A percentile compares a stretch with the other conserved stretches of the same genome.
Conservation (phyloP, 2,329 filamentous ascomycete species). For the Aspergillus sp. region DNA sequence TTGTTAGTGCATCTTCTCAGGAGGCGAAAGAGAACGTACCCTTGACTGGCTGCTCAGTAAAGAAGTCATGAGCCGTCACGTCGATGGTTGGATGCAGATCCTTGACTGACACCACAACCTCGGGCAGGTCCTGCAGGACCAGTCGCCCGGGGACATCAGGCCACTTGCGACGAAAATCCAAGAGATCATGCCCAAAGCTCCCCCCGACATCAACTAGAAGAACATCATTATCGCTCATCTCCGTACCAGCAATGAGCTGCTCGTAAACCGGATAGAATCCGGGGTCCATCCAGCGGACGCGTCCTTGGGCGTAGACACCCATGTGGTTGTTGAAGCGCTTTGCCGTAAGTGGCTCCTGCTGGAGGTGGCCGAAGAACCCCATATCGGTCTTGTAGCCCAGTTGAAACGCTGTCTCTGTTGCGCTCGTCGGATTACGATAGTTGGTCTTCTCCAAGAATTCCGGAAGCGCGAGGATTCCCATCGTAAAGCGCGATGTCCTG, state of each 20-base stretch:
- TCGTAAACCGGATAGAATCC: conserved; percentile 36
- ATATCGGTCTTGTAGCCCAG: conserved; percentile 32
- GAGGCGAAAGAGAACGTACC: conserved; percentile 27
- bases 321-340: conserved; percentile 35
- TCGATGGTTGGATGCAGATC: conserved; percentile 26
- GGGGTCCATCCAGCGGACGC: conserved; percentile 36
- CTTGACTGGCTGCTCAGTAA: conserved; percentile 52
- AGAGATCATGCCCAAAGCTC: conserved; percentile 47
- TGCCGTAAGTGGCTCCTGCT: conserved; percentile 23
- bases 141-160: conserved; percentile 47
- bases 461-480: conserved; percentile 32
- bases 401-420: conserved; percentile 31
- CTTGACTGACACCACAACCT: conserved; percentile 36
- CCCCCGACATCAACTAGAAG: conserved; percentile 52
- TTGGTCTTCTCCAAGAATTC: conserved; percentile 31
- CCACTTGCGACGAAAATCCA: conserved; percentile 43
- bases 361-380: conserved; percentile 34
- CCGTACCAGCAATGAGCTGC: conserved; percentile 22
- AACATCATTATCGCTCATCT: conserved; percentile 22
- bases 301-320: conserved; percentile 32
- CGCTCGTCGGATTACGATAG: conserved; percentile 33
- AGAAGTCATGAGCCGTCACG: conserved; percentile 52
- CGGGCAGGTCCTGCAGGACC: conserved; percentile 55
- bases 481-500: conserved; percentile 33
- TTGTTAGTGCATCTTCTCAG: not conserved